Base-by-base conservation (phyloP, 2,329 filamentous ascomycete species). In the Amylocarpus encephaloides region DNA sequence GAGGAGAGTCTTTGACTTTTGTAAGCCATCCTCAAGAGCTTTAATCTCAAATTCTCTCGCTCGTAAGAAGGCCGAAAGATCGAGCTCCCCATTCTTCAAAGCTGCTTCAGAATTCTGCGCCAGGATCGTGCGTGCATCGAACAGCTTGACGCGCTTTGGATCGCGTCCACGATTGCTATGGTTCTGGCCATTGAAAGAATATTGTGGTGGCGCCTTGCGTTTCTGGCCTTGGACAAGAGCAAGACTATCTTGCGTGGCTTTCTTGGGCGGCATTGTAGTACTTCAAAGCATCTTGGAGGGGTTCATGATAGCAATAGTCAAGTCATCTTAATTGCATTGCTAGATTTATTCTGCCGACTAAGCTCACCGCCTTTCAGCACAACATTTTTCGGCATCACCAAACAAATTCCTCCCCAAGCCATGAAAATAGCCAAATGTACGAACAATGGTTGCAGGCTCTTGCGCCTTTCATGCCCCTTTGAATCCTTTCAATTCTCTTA, bases 41-140 rank as follows among this genome's bases (percentile, higher is more conserved):
- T 80, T 80, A 60, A 98, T 94, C 71, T 97, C 92, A 62, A 88
- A 95, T 64, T 95, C 85, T 53, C 91, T 86, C 10, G 89, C 84
- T 59, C 82, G 82, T 59, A 97, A 77, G 62, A 97, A 98, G 26
- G 85, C 80, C 59, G 86, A 82, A 46, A 96, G 78, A 65, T 96
- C 85, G 52, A 98, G 77, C 64, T 94, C 85, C 65, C 92, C 93
- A 68, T 86, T 82, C 45, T 71, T 73, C 19, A 71, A 55, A 4
- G 64, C 64, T 34, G 64, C 61, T 19, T 70, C 70, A 7, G 68
- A 62, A 1, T 69, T 68, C 55, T 77, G 73, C 5, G 70, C 66
- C 13, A 71, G 60, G 30, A 78, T 72, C 10, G 66, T 62, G 38
- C 74, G 69, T 41, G 73, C 73, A 62, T 75, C 71, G 30, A 43